A percentile compares a stretch with the other conserved stretches of the same genome.
Evolutionary conservation across 805 yeast species (phyloP).

Genomic region (Yarrowia sp.): DNA sequence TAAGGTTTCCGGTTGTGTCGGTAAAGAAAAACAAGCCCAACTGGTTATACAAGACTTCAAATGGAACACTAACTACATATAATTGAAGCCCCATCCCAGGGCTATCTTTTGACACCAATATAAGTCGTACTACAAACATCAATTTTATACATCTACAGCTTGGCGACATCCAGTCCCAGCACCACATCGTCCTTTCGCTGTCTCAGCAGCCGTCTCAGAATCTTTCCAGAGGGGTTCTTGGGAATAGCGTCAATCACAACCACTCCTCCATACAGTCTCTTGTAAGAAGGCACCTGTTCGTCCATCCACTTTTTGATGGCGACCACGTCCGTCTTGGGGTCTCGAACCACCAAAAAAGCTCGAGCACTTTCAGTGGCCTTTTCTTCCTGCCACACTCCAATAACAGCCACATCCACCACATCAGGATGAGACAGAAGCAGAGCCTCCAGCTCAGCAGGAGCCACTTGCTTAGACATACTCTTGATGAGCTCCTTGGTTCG

Average conservation of each 20-base stretch:
- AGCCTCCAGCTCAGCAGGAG: constrained; percentile 36
- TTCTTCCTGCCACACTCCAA: constrained; percentile 39
- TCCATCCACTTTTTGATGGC: constrained; percentile 34
- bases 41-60: no score
- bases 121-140: no score
- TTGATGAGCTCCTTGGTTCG: constrained; percentile 69
- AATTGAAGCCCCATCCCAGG: no score
- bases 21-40: no score
- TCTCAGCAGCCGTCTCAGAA: constrained; percentile 84
- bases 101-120: no score
- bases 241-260: constrained; percentile 78
- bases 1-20: no score
- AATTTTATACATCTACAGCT: neutral
- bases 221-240: constrained; percentile 89
- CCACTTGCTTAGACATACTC: constrained; percentile 38
- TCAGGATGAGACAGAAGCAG: constrained; percentile 32
- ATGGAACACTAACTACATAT: no score
- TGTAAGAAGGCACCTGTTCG: constrained; percentile 35
- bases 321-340: constrained; percentile 24
- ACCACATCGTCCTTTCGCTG: constrained; percentile 41
- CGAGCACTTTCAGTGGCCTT: constrained; percentile 35
- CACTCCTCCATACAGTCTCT: constrained; percentile 42
- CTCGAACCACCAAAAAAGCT: constrained; percentile 32
- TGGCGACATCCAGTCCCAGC: constrained; percentile 9
- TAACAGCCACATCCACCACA: constrained; percentile 35